Percentiles rank a stretch among this genome's conserved stretches.
Evolutionary conservation across 2,329 filamentous ascomycete genomes (phyloP).

Genomic region (Aureobasidium lini): DNA sequence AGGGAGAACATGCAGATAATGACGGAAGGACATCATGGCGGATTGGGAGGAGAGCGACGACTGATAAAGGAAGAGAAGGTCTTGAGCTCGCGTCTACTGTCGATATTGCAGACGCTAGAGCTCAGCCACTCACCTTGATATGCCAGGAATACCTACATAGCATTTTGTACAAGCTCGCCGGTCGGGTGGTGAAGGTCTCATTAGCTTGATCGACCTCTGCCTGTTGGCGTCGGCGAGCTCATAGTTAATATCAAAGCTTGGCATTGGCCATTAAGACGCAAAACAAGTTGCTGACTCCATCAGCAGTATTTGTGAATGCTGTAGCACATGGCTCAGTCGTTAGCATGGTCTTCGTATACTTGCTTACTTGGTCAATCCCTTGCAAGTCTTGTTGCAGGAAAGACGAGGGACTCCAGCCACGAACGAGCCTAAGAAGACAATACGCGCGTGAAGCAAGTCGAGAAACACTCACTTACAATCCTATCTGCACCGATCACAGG

Average conservation of each 20-base stretch:
- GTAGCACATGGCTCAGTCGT: not conserved
- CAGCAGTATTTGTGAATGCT: not conserved
- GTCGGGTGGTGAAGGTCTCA: conserved; percentile 13
- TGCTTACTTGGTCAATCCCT: not conserved
- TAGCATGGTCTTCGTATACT: not conserved
- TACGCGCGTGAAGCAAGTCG: not conserved
- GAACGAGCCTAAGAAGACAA: not conserved
- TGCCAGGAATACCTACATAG: not conserved
- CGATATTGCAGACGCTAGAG: conserved; percentile 5
- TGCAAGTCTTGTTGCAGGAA: not conserved
- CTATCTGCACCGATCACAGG: not conserved
- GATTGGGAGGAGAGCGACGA: not conserved
- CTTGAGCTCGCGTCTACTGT: conserved; percentile 11
- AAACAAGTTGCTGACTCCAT: not conserved
- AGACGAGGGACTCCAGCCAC: no score
- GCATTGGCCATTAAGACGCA: not conserved
- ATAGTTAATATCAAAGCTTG: not conserved
- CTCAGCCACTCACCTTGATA: not conserved
- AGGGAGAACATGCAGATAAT: not conserved
- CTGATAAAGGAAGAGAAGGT: not conserved
- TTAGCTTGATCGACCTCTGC: conserved; percentile 16
- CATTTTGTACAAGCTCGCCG: not conserved
- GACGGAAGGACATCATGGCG: not conserved
- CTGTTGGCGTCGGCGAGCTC: not conserved
- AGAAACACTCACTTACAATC: not conserved